Evolutionary conservation across 768 basidiomycete genomes (phyloP), one percentile per base, ranked within the genome.

Genomic region (Serpula lacrymans): DNA sequence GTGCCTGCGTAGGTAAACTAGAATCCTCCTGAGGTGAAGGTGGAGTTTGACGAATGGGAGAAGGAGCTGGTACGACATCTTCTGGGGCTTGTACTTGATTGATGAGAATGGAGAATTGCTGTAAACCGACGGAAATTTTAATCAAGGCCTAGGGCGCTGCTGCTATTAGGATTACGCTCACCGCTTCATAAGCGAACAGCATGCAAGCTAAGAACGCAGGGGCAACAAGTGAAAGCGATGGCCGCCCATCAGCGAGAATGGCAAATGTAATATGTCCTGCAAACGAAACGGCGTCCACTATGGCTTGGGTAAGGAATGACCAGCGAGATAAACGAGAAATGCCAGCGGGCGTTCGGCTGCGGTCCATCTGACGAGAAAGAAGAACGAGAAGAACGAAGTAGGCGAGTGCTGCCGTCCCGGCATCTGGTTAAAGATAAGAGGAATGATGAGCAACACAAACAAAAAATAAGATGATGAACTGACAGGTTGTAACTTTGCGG

Each of bases 181-280:
- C 92, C 27, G 87, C 83, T 68, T 93, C 85, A 46, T 89, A 81
- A 9, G 89, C 70, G 57, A 94, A 84, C 17, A 91, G 62, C 5
- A 88, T 68, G 41, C 86, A 85, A 9, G 88, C 83, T 18, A 94
- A 54, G 53, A 92, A 94, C 0, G 89, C 88, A 2, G 92, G 90
- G 0, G 85, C 84, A 28, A 93, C 71, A 18, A 93, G 70, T 1
- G 89, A 82, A 17, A 95, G 60, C 1, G 89, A 90, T 2, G 89
- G 77, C 22, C 82, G 68, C 29, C 90, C 90, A 46, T 93, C 86
- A 3, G 87, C 81, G 26, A 93, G 65, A 41, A 94, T 84, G 4
- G 88, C 89, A 43, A 95, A 84, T 0, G 90, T 93, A 39, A 93
- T 80, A 52, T 94, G 89, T 0, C 85, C 86, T 14, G 88, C 87